Evolutionary conservation across 2,329 filamentous ascomycete species (phyloP), one percentile per base, ranked within the genome.

Genomic region (Pseudocercospora ulei): DNA sequence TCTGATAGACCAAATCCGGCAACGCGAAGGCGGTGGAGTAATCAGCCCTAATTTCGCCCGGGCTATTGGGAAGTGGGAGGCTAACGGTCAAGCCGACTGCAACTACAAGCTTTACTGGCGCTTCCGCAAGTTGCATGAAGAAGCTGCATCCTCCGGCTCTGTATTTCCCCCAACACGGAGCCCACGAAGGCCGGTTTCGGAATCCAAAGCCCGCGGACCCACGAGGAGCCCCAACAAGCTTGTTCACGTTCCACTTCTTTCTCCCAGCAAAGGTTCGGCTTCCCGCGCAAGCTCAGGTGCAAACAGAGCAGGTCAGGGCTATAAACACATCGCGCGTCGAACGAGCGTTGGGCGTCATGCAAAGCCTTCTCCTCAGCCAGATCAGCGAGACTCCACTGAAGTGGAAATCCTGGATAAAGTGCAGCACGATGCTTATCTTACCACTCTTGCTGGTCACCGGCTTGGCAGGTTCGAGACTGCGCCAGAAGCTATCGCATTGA

Each of bases 101-200:
- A 40, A 46, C 19, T 36, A 33, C 19, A 38, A 46, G n/a, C 38
- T 46, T 8, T 46, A 46, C 30, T 46, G 43, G 43, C 39, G 39
- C 22, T 46, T 39, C 14, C 35, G 33, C 30, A 31, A 36, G 17
- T 28, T 36, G 12, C 20, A 37, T 17, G 30, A 28, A 28, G 25
- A 28, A 28, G n/a, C n/a, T n/a, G n/a, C n/a, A n/a, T n/a, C n/a
- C n/a, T n/a, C n/a, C n/a, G n/a, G n/a, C n/a, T n/a, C n/a, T n/a
- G n/a, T n/a, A n/a, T n/a, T n/a, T n/a, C n/a, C n/a, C n/a, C n/a
- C n/a, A n/a, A n/a, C n/a, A n/a, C n/a, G n/a, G n/a, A 11, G 12
- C 5, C 24, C 24, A 6, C 8, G 12, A 11, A 26, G 24, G 5
- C 24, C 24, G 12, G 12, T 4, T 11, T 26, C 24, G 4, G 12